Base-by-base conservation (phyloP, 106 monocot genomes). In the Triglochin maritima region DNA sequence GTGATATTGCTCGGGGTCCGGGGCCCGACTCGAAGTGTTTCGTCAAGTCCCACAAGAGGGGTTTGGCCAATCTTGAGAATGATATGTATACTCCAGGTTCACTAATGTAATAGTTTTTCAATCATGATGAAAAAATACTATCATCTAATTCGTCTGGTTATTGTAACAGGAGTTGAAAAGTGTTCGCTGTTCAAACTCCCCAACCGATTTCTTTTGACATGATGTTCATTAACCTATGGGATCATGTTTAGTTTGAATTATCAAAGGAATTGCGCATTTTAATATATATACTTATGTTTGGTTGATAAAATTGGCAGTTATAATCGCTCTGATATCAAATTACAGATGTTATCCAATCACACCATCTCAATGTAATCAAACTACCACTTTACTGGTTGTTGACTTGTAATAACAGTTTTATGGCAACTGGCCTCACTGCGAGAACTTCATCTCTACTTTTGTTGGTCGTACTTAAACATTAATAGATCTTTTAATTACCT, bases 41-140 rank as follows among this genome's bases (percentile, higher is more conserved):
- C 42, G 41, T 50, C 66, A 52, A 66, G 66, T 41, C 66, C 66
- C 66, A 43, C 66, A 66, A 66, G 17, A 52, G 66, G 66, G 66
- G 4, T n/a, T 66, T 66, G 66, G 6, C 41, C 4, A 43, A 5
- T 50, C 66, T 16, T n/a, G 2, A 64, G 53, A 51, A 50, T 50
- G 0, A 41, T 4, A 49, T 66, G 41, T 66, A 53, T 42, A 52
- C 17, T 43, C 29, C 4, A 52, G 42, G 49, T 14, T 50, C 11
- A 15, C 48, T 64, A 29, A 64, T 46, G 16, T 48, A 47, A n/a
- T 3, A 2, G n/a, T n/a, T n/a, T 52, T 11, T 11, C 11, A 8
- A 8, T 7, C 11, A 52, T 8, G 7, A 11, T 11, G 9, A 52
- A 52, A 52, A 11, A 2, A 2, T 52, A 11, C 52, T 11, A 0